Percentiles rank a stretch among this genome's conserved stretches.
Evolutionary conservation across 179 eudicot species (phyloP).

Genomic region (Vitellaria paradoxa): DNA sequence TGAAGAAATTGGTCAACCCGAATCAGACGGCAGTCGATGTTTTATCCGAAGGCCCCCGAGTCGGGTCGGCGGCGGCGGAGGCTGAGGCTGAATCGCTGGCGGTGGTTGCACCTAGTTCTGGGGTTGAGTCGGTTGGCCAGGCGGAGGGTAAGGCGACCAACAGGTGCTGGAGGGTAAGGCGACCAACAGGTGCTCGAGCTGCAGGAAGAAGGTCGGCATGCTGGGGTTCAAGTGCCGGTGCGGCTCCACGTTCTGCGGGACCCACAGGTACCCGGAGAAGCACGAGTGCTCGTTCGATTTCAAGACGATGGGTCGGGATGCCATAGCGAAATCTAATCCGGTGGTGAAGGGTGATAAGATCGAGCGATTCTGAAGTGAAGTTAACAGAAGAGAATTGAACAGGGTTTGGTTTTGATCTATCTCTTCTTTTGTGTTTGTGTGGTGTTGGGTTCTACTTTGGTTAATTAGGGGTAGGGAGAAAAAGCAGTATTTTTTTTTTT

Average conservation of each 20-base stretch:
- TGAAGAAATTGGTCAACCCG: slow-evolving; percentile 18
- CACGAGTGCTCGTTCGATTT: slow-evolving; percentile 55
- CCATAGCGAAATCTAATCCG: slow-evolving; percentile 56
- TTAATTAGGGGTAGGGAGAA: too few species aligned
- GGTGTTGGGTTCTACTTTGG: too few species aligned
- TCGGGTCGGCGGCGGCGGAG: background rate
- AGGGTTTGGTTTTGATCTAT: too few species aligned
- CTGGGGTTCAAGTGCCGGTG: slow-evolving; percentile 67
- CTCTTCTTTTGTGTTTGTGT: too few species aligned
- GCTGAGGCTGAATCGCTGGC: background rate
- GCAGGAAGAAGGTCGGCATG: slow-evolving; percentile 68
- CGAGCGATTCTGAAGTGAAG: slow-evolving; percentile 29
- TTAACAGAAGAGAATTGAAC: too few species aligned
- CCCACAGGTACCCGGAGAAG: slow-evolving; percentile 67
- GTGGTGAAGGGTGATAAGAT: slow-evolving; percentile 61
- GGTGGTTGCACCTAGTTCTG: background rate
- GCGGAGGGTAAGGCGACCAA: slow-evolving; percentile 23
- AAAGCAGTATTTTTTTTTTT: too few species aligned
- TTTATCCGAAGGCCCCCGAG: background rate
- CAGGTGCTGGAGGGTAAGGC: slow-evolving; percentile 40
- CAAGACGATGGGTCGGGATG: slow-evolving; percentile 38
- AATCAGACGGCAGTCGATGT: background rate
- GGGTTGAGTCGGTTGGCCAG: background rate
- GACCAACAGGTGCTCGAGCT: slow-evolving; percentile 45
- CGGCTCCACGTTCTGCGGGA: slow-evolving; percentile 60